Evolutionary conservation across 495 filamentous ascomycete species (phyloP).

Genomic region (Annulohypoxylon moriforme): DNA sequence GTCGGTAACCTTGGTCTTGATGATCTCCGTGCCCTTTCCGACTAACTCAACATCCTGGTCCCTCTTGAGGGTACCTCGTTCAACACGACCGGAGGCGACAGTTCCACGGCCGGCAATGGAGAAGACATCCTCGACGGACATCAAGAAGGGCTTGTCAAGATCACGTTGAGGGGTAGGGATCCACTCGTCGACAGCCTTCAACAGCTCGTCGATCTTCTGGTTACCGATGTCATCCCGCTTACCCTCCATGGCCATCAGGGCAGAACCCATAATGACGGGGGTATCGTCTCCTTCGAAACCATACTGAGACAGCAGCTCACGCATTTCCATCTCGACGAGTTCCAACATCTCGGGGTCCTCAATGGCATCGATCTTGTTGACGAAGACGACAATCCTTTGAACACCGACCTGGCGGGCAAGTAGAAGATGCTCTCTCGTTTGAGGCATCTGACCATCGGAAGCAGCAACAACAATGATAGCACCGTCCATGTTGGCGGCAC

Average conservation of each 20-base stretch:
- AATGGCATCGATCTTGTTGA: slow-evolving; percentile 97
- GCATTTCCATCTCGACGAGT: slow-evolving; percentile 99
- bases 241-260: slow-evolving; percentile 92
- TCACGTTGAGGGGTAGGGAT: slow-evolving; percentile 93
- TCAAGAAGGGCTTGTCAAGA: slow-evolving; percentile 96
- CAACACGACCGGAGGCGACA: slow-evolving; percentile 94
- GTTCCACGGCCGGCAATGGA: slow-evolving; percentile 98
- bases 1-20: slow-evolving; percentile 99
- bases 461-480: slow-evolving; percentile 98
- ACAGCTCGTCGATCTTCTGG: slow-evolving; percentile 85
- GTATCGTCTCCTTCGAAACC: slow-evolving; percentile 98
- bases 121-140: slow-evolving; percentile 99
- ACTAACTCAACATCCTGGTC: slow-evolving; percentile 94
- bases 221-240: slow-evolving; percentile 87
- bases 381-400: slow-evolving; percentile 97
- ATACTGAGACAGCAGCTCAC: slow-evolving; percentile 89
- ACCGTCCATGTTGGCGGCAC: slow-evolving; percentile 96
- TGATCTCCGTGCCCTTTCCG: slow-evolving; percentile 77
- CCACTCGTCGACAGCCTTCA: slow-evolving; percentile 92
- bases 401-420: slow-evolving; percentile 98
- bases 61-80: slow-evolving; percentile 92
- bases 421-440: slow-evolving; percentile 97
- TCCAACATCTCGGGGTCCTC: slow-evolving; percentile 99
- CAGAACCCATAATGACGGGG: slow-evolving; percentile 95
- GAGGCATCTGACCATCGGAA: slow-evolving; percentile 99